A percentile compares a stretch with the other conserved stretches of the same genome.
These are phyloP conservation scores for Solanum rostratum DNA, from an alignment of 257 asterid genomes.

Conservation along the genomic window DNA sequence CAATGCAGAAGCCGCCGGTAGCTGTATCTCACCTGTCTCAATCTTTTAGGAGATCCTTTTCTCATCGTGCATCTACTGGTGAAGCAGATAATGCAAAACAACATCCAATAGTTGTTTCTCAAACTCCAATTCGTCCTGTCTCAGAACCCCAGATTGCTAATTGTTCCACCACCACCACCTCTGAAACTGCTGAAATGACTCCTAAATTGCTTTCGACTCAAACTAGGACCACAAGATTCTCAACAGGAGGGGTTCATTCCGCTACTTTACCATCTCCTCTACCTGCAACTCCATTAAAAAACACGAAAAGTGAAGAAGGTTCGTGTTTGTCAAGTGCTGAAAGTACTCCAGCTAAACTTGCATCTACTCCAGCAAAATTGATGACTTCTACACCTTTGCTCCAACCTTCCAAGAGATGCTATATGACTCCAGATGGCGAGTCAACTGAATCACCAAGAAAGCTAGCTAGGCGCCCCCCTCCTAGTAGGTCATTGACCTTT, in stretches of 20 bases:
- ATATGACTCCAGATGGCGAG: slow-evolving; percentile 60
- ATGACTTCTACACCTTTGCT: slow-evolving; percentile 58
- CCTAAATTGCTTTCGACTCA: neutral
- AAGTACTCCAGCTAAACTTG: slow-evolving; percentile 37
- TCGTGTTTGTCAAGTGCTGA: slow-evolving; percentile 5
- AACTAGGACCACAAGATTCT: neutral
- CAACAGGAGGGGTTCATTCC: neutral
- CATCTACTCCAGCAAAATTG: slow-evolving; percentile 47
- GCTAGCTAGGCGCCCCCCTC: slow-evolving; percentile 53
- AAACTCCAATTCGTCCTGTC: slow-evolving; percentile 1
- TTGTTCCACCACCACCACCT: neutral
- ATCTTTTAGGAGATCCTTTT: slow-evolving; percentile 44
- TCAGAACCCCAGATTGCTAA: neutral
- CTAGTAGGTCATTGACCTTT: slow-evolving; percentile 55
- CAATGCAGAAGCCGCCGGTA: neutral
- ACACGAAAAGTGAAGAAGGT: neutral
- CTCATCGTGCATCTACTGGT: slow-evolving; percentile 7
- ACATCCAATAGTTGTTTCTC: neutral
- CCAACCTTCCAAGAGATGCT: slow-evolving; percentile 50
- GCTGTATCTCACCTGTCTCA: slow-evolving; percentile 40
- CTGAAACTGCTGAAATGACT: neutral
- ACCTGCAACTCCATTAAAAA: slow-evolving; percentile 49
- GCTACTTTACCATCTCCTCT: neutral
- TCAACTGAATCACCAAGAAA: slow-evolving; percentile 31
- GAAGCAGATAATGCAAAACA: neutral